Base-by-base conservation (phyloP, 495 filamentous ascomycete species). In the Clavariopsis aquatica region DNA sequence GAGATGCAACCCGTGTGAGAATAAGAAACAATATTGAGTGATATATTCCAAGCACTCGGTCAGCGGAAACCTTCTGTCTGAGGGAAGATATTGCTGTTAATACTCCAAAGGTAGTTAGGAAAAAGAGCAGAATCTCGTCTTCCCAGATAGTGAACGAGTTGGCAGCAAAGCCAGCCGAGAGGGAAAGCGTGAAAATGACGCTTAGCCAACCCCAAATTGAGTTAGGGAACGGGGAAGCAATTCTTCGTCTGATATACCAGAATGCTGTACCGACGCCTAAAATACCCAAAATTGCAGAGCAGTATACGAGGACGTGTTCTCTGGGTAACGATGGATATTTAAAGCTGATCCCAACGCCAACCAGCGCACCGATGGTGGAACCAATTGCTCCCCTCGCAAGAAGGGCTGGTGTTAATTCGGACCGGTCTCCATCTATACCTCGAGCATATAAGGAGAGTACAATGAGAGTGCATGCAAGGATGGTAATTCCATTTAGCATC, bases 71-170 rank as follows among this genome's bases (percentile, higher is more conserved):
- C 31, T 83, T 80, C 63, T 89, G 84, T 24, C 90, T 84, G 68
- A 93, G 82, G 9, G 93, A 92, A 5, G 87, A 85, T 3, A 89
- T 72, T n/a, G 89, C 81, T 31, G 85, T 82, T 38, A 85, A 78
- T 22, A 91, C 76, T 27, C 91, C 93, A 75, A 97, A 97, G 0
- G 93, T 95, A 2, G 84, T 83, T 57, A 97, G 84, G 79, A 97
- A 92, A 78, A 93, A 95, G 1, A 93, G 78, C n/a, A 96, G 80
- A 49, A 96, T 96, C 19, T 92, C 89, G 69, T 98, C 95, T 78
- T 99, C 94, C 95, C 95, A 98, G 65, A 99, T 96, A 5, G 93
- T 98, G 76, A 92, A 99, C 1, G 94, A 98, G 73, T 98, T 99
- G 4, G 94, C 93, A 0, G 92, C 94, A 75, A 97, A 98, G 38